Conservation (phyloP, 768 basidiomycete species). For the Mycena chlorophos region DNA sequence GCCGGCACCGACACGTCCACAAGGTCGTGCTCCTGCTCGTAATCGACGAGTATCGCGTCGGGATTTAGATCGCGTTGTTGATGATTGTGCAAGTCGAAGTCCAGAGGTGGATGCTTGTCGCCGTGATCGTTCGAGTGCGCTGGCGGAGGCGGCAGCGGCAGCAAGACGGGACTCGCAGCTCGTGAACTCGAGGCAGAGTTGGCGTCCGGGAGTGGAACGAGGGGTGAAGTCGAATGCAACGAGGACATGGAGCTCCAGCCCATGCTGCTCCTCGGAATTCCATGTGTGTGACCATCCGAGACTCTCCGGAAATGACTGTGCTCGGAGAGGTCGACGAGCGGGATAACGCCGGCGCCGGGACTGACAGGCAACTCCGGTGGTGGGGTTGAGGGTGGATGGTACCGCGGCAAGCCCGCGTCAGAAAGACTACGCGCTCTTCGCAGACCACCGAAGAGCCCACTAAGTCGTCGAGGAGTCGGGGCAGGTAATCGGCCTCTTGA, state of each 20-base stretch:
- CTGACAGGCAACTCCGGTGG: not conserved
- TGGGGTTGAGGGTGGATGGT: not conserved
- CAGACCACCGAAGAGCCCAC: not conserved
- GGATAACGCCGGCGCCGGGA: not conserved
- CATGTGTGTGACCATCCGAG: not conserved
- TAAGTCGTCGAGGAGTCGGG: not conserved
- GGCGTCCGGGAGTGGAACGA: too few species aligned
- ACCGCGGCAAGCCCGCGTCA: not conserved
- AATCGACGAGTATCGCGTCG: not conserved
- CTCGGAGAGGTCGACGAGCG: not conserved
- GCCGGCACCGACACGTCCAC: constrained; percentile 1
- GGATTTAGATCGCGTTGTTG: not conserved
- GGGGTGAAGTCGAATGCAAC: not conserved
- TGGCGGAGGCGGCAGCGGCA: not conserved
- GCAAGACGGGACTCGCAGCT: not conserved
- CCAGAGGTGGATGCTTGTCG: too few species aligned
- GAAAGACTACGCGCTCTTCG: not conserved
- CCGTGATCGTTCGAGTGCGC: not conserved
- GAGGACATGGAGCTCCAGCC: not conserved
- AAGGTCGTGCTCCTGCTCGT: not conserved
- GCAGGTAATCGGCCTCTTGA: not conserved
- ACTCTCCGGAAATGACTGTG: not conserved
- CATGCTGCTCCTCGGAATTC: not conserved
- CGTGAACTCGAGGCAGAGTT: not conserved
- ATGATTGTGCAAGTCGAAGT: too few species aligned